Conservation (phyloP, 208 protist genomes). For the Trypanosoma theileri region DNA sequence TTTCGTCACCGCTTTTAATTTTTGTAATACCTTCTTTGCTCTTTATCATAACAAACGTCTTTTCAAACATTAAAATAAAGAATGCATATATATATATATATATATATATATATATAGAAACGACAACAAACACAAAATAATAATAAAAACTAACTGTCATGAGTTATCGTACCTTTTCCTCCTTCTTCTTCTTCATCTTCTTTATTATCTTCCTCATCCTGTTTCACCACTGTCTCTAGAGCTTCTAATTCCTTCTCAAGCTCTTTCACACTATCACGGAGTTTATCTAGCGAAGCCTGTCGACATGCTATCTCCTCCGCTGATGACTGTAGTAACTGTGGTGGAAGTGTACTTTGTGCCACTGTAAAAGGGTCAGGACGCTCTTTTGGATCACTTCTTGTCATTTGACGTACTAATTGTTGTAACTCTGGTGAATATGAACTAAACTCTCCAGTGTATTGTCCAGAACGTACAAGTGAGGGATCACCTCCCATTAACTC, state of each 20-base stretch:
- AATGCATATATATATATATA: not conserved
- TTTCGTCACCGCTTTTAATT: no score
- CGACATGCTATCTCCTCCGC: slow-evolving; percentile 12
- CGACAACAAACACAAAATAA: not conserved
- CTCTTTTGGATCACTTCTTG: slow-evolving; percentile 29
- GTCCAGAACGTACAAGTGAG: slow-evolving; percentile 32
- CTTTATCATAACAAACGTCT: no score
- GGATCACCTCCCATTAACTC: slow-evolving; percentile 60
- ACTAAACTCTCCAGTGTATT: slow-evolving; percentile 17
- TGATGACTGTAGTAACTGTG: not conserved
- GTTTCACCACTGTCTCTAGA: not conserved
- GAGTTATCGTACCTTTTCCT: no score
- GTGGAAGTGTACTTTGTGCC: slow-evolving; percentile 28
- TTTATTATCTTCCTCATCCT: not conserved
- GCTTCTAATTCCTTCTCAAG: slow-evolving; percentile 18
- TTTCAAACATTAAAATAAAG: slow-evolving; percentile 1
- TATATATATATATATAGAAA: not conserved
- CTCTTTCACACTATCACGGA: slow-evolving; percentile 1
- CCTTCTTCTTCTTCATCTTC: not conserved
- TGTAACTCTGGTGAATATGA: slow-evolving; percentile 38
- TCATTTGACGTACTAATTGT: slow-evolving; percentile 42
- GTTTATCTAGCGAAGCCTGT: not conserved
- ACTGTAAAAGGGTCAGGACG: slow-evolving; percentile 50
- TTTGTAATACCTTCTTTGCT: no score
- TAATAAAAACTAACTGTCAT: no score